Conservation (phyloP, 2,329 filamentous ascomycete genomes). For the Stenocarpella maydis region DNA sequence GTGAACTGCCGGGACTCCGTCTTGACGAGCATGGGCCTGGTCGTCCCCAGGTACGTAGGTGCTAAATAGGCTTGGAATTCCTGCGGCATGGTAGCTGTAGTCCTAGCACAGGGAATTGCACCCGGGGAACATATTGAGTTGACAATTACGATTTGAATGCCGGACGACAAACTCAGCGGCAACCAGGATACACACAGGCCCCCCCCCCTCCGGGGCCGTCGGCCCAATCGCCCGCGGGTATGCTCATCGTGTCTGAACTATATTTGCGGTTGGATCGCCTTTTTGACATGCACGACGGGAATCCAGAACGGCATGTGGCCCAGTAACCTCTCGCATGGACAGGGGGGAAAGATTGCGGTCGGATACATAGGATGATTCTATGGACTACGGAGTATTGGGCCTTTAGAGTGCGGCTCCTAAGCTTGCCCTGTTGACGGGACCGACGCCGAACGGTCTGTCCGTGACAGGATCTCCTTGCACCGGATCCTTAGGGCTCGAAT, state of each 20-base stretch:
- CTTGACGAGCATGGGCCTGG: background rate
- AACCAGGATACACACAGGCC: too few relatives aligned
- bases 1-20: background rate
- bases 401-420: too few relatives aligned
- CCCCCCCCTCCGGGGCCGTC: too few relatives aligned
- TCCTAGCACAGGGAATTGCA: background rate
- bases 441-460: too few relatives aligned
- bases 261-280: background rate
- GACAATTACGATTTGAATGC: background rate
- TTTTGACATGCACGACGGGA: background rate
- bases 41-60: background rate
- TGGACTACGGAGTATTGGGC: too few relatives aligned
- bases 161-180: background rate
- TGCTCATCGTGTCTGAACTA: background rate
- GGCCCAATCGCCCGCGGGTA: too few relatives aligned
- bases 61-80: background rate
- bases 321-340: background rate
- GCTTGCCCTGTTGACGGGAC: too few relatives aligned
- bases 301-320: constrained; percentile 17
- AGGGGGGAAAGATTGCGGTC: background rate
- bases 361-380: constrained; percentile 7
- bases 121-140: background rate
- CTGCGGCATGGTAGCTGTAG: background rate
- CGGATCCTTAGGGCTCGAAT: background rate
- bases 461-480: constrained; percentile 1